These are phyloP conservation scores for Sclerospora graminicola DNA, from an alignment of 352 stramenopile species.

Conservation along the genomic window DNA sequence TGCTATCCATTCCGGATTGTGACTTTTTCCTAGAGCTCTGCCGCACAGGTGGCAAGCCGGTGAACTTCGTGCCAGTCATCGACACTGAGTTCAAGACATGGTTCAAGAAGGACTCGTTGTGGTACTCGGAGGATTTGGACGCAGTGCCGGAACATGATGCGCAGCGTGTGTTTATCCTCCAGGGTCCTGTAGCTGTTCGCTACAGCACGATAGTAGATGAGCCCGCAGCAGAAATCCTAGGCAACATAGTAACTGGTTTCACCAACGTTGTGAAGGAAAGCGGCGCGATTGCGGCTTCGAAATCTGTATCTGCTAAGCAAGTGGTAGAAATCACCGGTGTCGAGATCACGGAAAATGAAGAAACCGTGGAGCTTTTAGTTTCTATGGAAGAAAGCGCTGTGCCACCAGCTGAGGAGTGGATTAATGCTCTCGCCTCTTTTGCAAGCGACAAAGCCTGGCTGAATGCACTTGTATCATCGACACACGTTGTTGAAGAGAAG, in stretches of 20 bases:
- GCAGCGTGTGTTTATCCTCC: slow-evolving; percentile 77
- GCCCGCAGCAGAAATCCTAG: slow-evolving; percentile 69
- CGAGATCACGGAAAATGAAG: slow-evolving; percentile 14
- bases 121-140: slow-evolving; percentile 86
- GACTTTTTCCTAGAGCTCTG: slow-evolving; percentile 82
- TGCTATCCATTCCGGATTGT: slow-evolving; percentile 62
- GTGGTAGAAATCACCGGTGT: slow-evolving; percentile 15
- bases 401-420: slow-evolving; percentile 30
- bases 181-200: slow-evolving; percentile 69
- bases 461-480: slow-evolving; percentile 35
- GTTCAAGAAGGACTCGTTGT: slow-evolving; percentile 88
- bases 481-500: slow-evolving; percentile 30
- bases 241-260: slow-evolving; percentile 50
- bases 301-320: slow-evolving; percentile 1
- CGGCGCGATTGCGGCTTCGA: slow-evolving; percentile 3
- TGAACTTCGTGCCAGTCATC: slow-evolving; percentile 81
- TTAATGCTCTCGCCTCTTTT: slow-evolving; percentile 24
- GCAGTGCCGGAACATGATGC: slow-evolving; percentile 63
- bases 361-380: slow-evolving; percentile 22
- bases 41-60: slow-evolving; percentile 71
- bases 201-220: slow-evolving; percentile 72
- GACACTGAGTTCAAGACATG: slow-evolving; percentile 76
- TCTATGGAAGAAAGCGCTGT: slow-evolving; percentile 11
- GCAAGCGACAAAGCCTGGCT: slow-evolving; percentile 44
- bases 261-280: slow-evolving; percentile 27